Conservation (phyloP, 1,284 basidiomycete species). For the Singerocomus inundabilis region DNA sequence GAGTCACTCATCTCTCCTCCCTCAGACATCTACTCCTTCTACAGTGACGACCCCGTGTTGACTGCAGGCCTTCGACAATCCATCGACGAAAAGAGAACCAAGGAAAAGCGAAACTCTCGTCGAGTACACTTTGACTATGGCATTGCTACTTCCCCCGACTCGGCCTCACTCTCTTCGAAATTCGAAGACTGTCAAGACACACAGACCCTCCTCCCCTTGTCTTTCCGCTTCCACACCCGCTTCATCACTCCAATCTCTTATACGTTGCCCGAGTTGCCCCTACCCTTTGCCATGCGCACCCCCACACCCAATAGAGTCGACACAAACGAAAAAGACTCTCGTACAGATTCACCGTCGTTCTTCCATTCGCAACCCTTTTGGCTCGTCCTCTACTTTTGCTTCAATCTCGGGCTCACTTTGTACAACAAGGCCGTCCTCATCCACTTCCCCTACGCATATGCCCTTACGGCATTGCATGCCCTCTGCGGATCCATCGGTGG, state of each 20-base stretch:
- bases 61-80: slow-evolving; percentile 3
- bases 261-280: slow-evolving; percentile 24
- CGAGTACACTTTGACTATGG: slow-evolving; percentile 26
- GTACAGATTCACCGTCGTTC: slow-evolving; percentile 15
- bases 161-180: slow-evolving; percentile 8
- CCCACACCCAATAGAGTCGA: not conserved
- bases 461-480: slow-evolving; percentile 82
- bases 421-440: slow-evolving; percentile 92
- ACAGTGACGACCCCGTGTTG: slow-evolving; percentile 7
- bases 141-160: slow-evolving; percentile 4
- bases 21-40: slow-evolving; percentile 1
- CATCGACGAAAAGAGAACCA: not conserved
- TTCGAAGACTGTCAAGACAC: not conserved
- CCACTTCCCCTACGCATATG: slow-evolving; percentile 91
- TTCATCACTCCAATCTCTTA: slow-evolving; percentile 4
- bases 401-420: slow-evolving; percentile 87
- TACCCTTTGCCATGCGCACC: slow-evolving; percentile 11
- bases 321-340: slow-evolving; percentile 3
- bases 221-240: not conserved
- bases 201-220: not conserved
- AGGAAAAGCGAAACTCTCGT: slow-evolving; percentile 19
- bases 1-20: slow-evolving; percentile 2
- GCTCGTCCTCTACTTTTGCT: slow-evolving; percentile 80
- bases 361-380: slow-evolving; percentile 49
- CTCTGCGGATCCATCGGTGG: slow-evolving; percentile 83